Evolutionary conservation across 2,329 filamentous ascomycete genomes (phyloP).

Genomic region (Huntiella decipiens): DNA sequence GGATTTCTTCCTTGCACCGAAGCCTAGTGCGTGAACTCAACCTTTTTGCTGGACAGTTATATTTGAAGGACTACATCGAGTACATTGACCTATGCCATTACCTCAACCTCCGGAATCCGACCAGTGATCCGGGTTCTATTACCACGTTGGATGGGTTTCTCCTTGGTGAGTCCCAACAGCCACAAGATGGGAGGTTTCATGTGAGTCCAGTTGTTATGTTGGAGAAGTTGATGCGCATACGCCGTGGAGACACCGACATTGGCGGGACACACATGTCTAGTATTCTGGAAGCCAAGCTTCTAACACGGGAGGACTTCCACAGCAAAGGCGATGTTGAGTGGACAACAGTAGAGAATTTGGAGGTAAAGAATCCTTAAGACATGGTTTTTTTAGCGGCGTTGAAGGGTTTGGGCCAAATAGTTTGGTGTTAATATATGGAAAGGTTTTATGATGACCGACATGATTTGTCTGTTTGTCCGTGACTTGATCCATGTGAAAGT

Average conservation of each 20-base stretch:
- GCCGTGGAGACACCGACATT: constrained; percentile 21
- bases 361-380: no score
- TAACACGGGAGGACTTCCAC: constrained; percentile 14
- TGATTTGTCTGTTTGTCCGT: no score
- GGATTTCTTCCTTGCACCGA: constrained; percentile 5
- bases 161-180: neutral
- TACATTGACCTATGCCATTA: constrained; percentile 33
- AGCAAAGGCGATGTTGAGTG: no score
- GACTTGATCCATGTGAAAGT: no score
- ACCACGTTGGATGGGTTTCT: constrained; percentile 21
- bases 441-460: no score
- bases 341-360: no score
- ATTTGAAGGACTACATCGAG: constrained; percentile 33
- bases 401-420: no score
- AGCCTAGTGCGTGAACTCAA: constrained; percentile 31
- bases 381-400: no score
- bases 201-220: constrained; percentile 22
- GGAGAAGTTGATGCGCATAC: constrained; percentile 19
- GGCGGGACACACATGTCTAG: constrained; percentile 24
- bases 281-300: constrained; percentile 18
- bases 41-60: constrained; percentile 50
- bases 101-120: constrained; percentile 24
- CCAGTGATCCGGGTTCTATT: constrained; percentile 10
- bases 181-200: constrained; percentile 4
- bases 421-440: no score